phyloP scores from a whole-genome alignment of 179 eudicot species.

The Silene coronaria region DNA sequence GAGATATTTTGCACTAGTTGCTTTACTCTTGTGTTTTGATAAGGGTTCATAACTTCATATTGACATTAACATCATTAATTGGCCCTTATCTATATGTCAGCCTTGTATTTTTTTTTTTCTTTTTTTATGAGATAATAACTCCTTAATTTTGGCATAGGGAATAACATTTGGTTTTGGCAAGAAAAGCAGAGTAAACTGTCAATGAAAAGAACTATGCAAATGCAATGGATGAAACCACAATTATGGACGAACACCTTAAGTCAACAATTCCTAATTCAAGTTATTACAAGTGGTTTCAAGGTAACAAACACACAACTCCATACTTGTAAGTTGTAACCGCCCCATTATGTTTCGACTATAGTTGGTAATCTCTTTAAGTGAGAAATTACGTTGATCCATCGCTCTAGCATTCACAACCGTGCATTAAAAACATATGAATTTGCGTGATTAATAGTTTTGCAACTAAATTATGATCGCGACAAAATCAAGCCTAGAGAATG shows the following conservation, averaged over 20 bases:
- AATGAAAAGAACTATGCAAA: background rate
- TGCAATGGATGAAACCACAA: background rate
- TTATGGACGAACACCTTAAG: background rate
- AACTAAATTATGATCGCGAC: background rate
- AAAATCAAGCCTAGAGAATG: background rate
- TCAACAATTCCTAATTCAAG: background rate
- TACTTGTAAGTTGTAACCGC: background rate
- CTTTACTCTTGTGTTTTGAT: background rate
- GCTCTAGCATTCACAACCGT: too few species aligned
- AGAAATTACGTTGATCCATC: too few species aligned
- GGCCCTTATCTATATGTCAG: background rate
- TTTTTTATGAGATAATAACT: background rate
- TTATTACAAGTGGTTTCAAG: background rate
- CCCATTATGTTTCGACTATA: too few species aligned
- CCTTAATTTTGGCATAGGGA: background rate
- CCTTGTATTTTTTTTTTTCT: background rate
- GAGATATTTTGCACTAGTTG: conserved; percentile 8
- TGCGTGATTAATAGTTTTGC: background rate
- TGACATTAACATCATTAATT: background rate
- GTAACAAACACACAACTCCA: background rate
- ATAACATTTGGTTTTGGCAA: background rate
- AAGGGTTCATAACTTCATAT: background rate
- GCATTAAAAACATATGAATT: too few species aligned
- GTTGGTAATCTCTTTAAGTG: too few species aligned
- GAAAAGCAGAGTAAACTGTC: background rate